Percentiles rank a stretch among this genome's conserved stretches.
Evolutionary conservation across 1,139 yeast genomes (phyloP).

Genomic region (Geotrichum cucujoidarum): DNA sequence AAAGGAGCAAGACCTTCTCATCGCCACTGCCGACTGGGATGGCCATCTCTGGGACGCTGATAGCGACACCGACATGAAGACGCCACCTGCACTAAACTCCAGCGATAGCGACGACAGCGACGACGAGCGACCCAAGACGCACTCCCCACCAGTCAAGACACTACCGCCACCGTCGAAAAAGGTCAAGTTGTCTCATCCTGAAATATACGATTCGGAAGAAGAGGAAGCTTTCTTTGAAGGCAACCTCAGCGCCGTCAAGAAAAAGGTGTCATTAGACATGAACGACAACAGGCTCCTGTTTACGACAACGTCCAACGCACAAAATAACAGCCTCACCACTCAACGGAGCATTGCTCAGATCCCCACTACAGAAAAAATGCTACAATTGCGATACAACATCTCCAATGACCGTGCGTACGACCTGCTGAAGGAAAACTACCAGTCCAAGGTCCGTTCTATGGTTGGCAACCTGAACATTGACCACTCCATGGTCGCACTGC

Average conservation of each 20-base stretch:
- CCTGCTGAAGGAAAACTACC: slow-evolving; percentile 75
- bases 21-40: slow-evolving; percentile 84
- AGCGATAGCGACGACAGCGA: slow-evolving; percentile 22
- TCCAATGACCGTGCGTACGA: slow-evolving; percentile 90
- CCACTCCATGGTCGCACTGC: slow-evolving; percentile 81
- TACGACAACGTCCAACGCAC: slow-evolving; percentile 31
- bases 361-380: slow-evolving; percentile 48
- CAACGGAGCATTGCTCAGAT: slow-evolving; percentile 29
- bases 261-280: slow-evolving; percentile 62
- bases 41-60: slow-evolving; percentile 54
- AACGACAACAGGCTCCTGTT: slow-evolving; percentile 80
- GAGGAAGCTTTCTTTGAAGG: slow-evolving; percentile 84
- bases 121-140: slow-evolving; percentile 17
- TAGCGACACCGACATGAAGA: slow-evolving; percentile 17
- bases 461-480: slow-evolving; percentile 88
- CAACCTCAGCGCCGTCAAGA: slow-evolving; percentile 40
- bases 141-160: too few species aligned
- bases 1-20: slow-evolving; percentile 51
- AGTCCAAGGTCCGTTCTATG: slow-evolving; percentile 87
- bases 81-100: slow-evolving; percentile 7
- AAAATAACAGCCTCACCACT: slow-evolving; percentile 35
- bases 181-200: slow-evolving; percentile 20
- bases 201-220: slow-evolving; percentile 45
- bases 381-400: slow-evolving; percentile 61
- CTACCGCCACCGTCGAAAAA: slow-evolving; percentile 4